A percentile compares a stretch with the other conserved stretches of the same genome.
These are phyloP conservation scores for Phytopythium boreale DNA, from an alignment of 352 stramenopile genomes.

Conservation along the genomic window DNA sequence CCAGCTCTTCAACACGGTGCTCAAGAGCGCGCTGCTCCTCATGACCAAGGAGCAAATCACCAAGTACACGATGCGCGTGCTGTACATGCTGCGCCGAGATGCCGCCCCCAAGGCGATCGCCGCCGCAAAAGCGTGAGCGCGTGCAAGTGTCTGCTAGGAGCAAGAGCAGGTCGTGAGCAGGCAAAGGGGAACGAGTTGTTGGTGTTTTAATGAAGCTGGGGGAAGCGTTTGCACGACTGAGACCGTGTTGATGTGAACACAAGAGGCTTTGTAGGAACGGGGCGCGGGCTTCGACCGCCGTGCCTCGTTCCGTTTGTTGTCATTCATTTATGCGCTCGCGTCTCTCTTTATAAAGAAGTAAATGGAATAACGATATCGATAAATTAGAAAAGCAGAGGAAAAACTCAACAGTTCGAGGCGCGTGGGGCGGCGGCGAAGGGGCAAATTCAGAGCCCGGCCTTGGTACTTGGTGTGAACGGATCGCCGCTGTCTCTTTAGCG, in stretches of 20 bases:
- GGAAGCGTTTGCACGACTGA: no score
- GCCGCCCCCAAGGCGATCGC: constrained; percentile 19
- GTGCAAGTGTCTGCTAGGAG: neutral
- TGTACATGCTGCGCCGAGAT: constrained; percentile 59
- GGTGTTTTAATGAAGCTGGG: neutral
- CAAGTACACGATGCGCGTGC: constrained; percentile 67
- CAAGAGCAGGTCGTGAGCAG: neutral
- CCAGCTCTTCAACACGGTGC: constrained; percentile 79
- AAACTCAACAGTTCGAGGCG: no score
- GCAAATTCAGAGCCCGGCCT: neutral
- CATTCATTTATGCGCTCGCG: neutral
- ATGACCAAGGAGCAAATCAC: constrained; percentile 87
- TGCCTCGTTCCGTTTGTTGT: neutral
- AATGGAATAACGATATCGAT: constrained; percentile 3
- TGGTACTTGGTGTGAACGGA: neutral
- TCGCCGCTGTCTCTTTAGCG: constrained; percentile 7
- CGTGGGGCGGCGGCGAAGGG: neutral
- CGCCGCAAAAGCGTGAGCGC: constrained; percentile 14
- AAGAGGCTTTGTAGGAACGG: neutral
- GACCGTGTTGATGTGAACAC: neutral
- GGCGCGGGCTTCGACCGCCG: neutral
- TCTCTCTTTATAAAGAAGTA: neutral
- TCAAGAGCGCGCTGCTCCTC: constrained; percentile 79
- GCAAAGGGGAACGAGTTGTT: neutral
- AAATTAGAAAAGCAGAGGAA: neutral